Evolutionary conservation across 1,284 basidiomycete species (phyloP), one percentile per base, ranked within the genome.

Genomic region (Ceratobasidium sp.): DNA sequence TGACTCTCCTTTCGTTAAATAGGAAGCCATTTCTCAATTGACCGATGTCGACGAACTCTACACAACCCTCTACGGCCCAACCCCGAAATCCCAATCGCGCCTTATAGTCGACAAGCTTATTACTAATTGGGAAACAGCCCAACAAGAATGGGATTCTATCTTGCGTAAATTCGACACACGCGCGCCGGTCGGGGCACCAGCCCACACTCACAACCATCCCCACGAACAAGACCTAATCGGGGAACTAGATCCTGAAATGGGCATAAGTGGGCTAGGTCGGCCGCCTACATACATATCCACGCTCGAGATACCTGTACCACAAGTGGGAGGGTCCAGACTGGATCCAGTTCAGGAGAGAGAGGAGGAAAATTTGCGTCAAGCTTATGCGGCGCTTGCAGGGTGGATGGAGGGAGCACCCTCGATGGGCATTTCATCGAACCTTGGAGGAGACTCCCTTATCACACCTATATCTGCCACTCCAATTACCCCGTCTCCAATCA

Each of bases 251-350:
- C 34, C 64, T 26, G 50, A 67, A 41, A 18, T 30, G 12, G 50
- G 36, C 23, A 28, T 2, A 28, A 39, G 26, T 55, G 21, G 57
- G 34, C 16, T 39, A 14, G 64, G 36, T 41, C 64, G 64, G 28
- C 64, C 64, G 4, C 64, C 64, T 18, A 67, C 64, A 1, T 67
- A 67, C 36, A 55, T 67, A n/a, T 67, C 64, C 21, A 67, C 64
- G 21, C 52, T 67, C n/a, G 64, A 67, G n/a, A 67, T 67, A 16
- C 64, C 64, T 12, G 34, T 10, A 12, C 45, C 32, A 39, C 14
- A 18, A 23, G n/a, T 2, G 48, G 23, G 41, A 18, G 43, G 8
- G 21, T 4, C 23, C 18, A 26, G 21, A n/a, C 23, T 61, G 34
- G 50, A 53, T 34, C 18, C 52, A 2, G 50, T 52, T 12, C 32